Conservation (phyloP, 2,329 filamentous ascomycete species). For the Trichoderma afroharzianum region DNA sequence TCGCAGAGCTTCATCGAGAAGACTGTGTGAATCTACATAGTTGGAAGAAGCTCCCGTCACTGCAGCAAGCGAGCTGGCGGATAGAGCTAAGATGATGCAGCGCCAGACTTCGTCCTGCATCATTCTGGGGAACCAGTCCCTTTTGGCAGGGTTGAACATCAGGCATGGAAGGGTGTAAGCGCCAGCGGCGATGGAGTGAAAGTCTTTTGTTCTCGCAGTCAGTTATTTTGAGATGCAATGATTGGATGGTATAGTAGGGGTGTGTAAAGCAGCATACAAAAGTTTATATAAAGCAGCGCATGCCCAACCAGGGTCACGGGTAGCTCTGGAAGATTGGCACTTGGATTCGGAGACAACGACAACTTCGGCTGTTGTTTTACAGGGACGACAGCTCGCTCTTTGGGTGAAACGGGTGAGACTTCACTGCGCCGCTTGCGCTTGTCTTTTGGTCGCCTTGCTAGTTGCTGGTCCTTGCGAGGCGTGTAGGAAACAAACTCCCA, state of each 20-base stretch:
- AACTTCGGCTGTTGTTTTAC: not conserved
- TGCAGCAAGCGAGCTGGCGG: not conserved
- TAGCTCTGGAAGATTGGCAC: not conserved
- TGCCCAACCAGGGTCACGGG: not conserved
- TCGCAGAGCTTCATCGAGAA: not conserved
- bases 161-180: slow-evolving; percentile 7
- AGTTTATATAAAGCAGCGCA: slow-evolving; percentile 9
- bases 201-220: not conserved
- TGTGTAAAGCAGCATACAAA: not conserved
- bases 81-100: slow-evolving; percentile 9
- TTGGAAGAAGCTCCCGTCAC: not conserved
- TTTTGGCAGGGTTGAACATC: slow-evolving; percentile 7
- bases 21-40: not conserved
- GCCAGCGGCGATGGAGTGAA: not conserved
- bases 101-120: slow-evolving; percentile 7
- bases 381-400: not conserved
- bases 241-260: not conserved
- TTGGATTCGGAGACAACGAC: not conserved
- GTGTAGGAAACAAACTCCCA: slow-evolving; percentile 8
- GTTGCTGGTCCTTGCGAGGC: not conserved
- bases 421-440: not conserved
- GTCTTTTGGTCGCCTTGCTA: not conserved
- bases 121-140: slow-evolving; percentile 12
- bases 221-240: not conserved
- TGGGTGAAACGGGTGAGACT: not conserved